phyloP scores from a whole-genome alignment of 306 rosid species.

The Senna tora region DNA sequence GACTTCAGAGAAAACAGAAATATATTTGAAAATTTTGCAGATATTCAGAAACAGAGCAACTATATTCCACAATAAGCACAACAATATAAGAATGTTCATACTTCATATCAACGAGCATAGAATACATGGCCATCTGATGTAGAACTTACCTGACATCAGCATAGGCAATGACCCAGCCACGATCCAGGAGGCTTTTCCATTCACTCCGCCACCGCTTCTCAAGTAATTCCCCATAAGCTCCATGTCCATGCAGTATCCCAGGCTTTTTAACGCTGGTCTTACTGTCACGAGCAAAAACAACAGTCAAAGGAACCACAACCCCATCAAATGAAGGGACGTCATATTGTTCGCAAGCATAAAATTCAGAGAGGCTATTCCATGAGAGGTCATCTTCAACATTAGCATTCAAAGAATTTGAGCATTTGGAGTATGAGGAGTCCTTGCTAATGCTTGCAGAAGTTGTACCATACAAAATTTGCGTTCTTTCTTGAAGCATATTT shows the following conservation, averaged over 20 bases:
- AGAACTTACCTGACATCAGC: constrained; percentile 89
- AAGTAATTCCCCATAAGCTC: constrained; percentile 88
- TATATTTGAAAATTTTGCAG: constrained; percentile 21
- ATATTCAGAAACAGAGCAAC: constrained; percentile 18
- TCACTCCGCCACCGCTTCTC: constrained; percentile 91
- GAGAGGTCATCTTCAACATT: constrained; percentile 55
- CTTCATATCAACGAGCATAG: constrained; percentile 15
- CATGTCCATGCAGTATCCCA: constrained; percentile 87
- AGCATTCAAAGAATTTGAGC: constrained; percentile 45
- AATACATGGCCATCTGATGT: constrained; percentile 25
- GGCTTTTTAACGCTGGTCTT: constrained; percentile 66
- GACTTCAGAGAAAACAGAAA: background rate
- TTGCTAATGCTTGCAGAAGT: constrained; percentile 51
- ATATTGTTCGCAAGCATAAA: constrained; percentile 77
- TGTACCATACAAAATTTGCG: constrained; percentile 77
- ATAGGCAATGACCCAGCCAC: constrained; percentile 89
- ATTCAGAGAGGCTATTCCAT: constrained; percentile 90
- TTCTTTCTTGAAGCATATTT: constrained; percentile 85
- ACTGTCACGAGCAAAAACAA: constrained; percentile 62
- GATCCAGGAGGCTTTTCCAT: constrained; percentile 92
- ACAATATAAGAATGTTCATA: constrained; percentile 16
- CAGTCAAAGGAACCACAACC: constrained; percentile 73
- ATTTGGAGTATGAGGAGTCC: constrained; percentile 40
- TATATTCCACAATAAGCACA: constrained; percentile 18
- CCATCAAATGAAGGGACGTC: constrained; percentile 77